Conservation (phyloP, 352 stramenopile species). For the Thalassiosira oceanica region DNA sequence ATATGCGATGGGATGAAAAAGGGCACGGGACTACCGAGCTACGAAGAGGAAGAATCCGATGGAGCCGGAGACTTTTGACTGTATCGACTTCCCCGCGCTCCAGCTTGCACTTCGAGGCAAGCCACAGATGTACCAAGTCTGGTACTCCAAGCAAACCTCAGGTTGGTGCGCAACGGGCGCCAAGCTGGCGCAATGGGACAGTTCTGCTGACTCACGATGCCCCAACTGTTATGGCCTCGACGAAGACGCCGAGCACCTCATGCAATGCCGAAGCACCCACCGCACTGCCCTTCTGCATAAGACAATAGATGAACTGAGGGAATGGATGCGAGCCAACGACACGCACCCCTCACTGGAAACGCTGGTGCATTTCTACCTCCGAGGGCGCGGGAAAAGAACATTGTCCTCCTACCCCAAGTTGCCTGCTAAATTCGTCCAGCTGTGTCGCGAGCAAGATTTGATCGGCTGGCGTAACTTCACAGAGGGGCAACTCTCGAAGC, state of each 20-base stretch:
- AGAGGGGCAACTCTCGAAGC: constrained; percentile 1
- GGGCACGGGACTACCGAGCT: neutral
- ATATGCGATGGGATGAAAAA: constrained; percentile 1
- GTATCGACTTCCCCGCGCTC: neutral
- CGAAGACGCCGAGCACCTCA: neutral
- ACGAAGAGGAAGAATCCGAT: neutral
- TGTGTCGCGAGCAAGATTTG: neutral
- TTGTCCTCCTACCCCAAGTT: neutral
- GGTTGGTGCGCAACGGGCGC: neutral
- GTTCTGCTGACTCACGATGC: neutral
- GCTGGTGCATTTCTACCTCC: constrained; percentile 14
- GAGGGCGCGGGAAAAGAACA: neutral
- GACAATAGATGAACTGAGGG: neutral
- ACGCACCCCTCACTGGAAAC: constrained; percentile 9
- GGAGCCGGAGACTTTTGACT: constrained; percentile 10
- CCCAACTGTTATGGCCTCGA: constrained; percentile 4
- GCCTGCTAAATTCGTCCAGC: neutral
- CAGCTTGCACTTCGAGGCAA: neutral
- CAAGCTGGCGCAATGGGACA: neutral
- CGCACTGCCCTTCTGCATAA: neutral
- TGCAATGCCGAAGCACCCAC: neutral
- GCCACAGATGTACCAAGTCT: constrained; percentile 18
- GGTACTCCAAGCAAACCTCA: constrained; percentile 17
- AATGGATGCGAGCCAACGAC: neutral
- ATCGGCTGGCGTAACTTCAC: constrained; percentile 15